Base-by-base conservation (phyloP, 805 yeast genomes). In the Debaryomyces maramus region DNA sequence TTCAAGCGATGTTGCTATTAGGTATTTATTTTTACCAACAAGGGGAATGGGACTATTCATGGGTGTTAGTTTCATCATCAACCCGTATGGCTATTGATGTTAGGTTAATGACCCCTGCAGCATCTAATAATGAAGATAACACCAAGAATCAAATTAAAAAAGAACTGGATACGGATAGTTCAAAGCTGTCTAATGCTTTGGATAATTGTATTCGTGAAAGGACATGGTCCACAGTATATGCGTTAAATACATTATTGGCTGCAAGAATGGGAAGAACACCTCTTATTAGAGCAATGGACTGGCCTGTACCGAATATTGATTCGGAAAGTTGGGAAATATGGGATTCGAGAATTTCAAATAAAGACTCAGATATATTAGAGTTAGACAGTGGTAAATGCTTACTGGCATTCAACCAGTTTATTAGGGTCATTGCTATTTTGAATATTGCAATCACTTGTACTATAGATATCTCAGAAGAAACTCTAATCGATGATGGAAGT, bases 271-370 rank as follows among this genome's bases (percentile, higher is more conserved):
- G 61, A 9, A 36, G 59, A 15, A 40, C 54, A 4, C 58, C 58
- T 5, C 47, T 54, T 23, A 47, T 54, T 7, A 41, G 58, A 30
- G 56, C 54, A 7, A 17, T 39, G 26, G 61, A 56, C 38, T 56
- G 61, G 61, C 58, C 57, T 8, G 44, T 45, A 1, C 56, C 56
- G 5, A 27, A 27, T 8, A 47, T 56, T 7, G 41, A 45, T 24
- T 50, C 45, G 14, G 56, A 51, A 32, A 57, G 57, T 4, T 56
- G 61, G 59, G 61, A 56, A 40, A 59, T 54, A 40, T 56, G 59
- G 61, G 59, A 54, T 21, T 28, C 51, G 6, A 53, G 58, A 58
- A 41, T 40, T 18, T 41, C 47, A 9, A 39, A 36, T 21, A 39
- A 38, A 21, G 33, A 21, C 5, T 36, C 39, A 6, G 29, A 39